A percentile compares a stretch with the other conserved stretches of the same genome.
Conservation (phyloP, 2,329 filamentous ascomycete genomes). For the Pseudocercospora fijiensis region DNA sequence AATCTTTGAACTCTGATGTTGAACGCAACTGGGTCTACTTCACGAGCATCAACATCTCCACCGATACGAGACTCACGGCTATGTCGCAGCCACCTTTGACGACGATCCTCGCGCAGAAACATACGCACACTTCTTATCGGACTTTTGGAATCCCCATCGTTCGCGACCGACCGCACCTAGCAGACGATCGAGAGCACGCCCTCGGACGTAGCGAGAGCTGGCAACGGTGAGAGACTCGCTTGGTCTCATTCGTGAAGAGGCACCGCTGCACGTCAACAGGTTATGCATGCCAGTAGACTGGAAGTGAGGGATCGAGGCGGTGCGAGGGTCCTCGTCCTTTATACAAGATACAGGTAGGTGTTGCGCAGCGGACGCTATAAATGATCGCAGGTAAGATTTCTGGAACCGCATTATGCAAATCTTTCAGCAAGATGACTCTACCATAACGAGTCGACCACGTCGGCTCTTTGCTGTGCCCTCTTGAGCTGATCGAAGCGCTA, state of each 20-base stretch:
- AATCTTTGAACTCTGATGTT: neutral
- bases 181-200: neutral
- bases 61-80: too few relatives aligned
- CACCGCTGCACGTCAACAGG: neutral
- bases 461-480: constrained; percentile 66
- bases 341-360: neutral
- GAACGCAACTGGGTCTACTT: neutral
- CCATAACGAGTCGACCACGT: constrained; percentile 70
- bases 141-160: neutral
- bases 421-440: constrained; percentile 34
- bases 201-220: neutral
- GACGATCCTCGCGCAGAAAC: neutral
- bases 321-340: neutral
- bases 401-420: too few relatives aligned
- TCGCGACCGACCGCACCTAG: neutral
- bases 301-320: neutral
- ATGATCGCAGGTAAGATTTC: neutral
- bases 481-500: constrained; percentile 60
- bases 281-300: neutral
- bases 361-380: neutral
- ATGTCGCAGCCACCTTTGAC: too few relatives aligned
- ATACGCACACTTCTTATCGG: neutral
- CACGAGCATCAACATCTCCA: neutral
- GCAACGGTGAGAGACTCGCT: neutral
- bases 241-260: neutral